These are phyloP conservation scores for Brachypodium distachyon DNA, from an alignment of 202 grass and related monocot genomes.

Conservation along the genomic window DNA sequence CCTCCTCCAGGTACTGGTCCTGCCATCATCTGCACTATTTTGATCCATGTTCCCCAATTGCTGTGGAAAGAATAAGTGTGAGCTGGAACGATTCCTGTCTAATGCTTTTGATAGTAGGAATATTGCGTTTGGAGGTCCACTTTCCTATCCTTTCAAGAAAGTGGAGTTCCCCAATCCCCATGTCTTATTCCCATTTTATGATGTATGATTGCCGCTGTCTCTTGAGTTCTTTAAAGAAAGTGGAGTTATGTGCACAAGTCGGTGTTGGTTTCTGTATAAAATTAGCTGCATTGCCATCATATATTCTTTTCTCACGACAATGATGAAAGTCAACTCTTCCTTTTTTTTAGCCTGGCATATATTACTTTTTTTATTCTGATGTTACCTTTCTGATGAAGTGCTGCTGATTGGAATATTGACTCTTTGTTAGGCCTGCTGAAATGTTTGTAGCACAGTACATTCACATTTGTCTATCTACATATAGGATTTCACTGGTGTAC, in stretches of 20 bases:
- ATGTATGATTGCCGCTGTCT: conserved; percentile 8
- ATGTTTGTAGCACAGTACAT: neutral
- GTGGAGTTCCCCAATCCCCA: conserved; percentile 7
- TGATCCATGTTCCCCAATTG: neutral
- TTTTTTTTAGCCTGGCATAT: conserved; percentile 5
- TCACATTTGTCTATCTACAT: neutral
- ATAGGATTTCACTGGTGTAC: conserved; percentile 93
- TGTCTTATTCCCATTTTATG: neutral
- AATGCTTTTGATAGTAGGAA: conserved; percentile 26
- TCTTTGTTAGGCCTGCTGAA: neutral
- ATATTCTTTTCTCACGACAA: neutral
- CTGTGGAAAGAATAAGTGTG: conserved; percentile 21
- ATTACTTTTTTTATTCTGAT: conserved; percentile 3
- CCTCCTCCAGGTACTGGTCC: conserved; percentile 63
- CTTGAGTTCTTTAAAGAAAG: conserved; percentile 16
- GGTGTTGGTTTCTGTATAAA: conserved; percentile 13
- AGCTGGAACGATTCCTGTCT: conserved; percentile 15
- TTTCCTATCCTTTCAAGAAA: conserved; percentile 17
- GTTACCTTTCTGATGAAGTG: neutral
- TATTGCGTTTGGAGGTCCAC: conserved; percentile 26
- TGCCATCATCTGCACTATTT: neutral
- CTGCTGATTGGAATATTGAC: neutral
- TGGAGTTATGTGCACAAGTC: neutral
- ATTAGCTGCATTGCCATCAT: neutral
- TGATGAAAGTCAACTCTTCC: neutral